These are phyloP conservation scores for Beta macrorhiza DNA, from an alignment of 179 eudicot genomes.

Conservation along the genomic window DNA sequence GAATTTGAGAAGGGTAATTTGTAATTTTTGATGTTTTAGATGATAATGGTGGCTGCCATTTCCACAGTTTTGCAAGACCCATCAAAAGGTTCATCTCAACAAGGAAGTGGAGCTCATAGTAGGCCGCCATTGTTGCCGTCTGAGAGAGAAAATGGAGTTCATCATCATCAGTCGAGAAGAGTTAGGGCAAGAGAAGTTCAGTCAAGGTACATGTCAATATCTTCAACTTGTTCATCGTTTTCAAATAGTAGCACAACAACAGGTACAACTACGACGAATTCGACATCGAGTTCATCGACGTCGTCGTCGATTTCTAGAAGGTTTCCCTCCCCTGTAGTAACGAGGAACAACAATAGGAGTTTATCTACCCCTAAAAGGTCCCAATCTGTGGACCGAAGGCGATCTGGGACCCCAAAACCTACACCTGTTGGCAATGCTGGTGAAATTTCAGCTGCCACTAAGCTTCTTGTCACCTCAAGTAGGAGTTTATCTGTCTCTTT, in stretches of 20 bases:
- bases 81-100: conserved; percentile 27
- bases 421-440: conserved; percentile 40
- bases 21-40: conserved; percentile 11
- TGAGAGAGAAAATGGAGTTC: conserved; percentile 58
- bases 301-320: conserved; percentile 57
- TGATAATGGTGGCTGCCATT: conserved; percentile 88
- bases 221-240: conserved; percentile 52
- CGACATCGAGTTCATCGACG: conserved; percentile 51
- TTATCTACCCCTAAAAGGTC: conserved; percentile 55
- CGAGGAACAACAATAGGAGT: conserved; percentile 36
- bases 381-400: conserved; percentile 71
- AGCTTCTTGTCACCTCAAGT: conserved; percentile 73
- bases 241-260: conserved; percentile 30
- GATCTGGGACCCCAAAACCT: conserved; percentile 47
- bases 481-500: conserved; percentile 92
- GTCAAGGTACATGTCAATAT: conserved; percentile 84
- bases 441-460: conserved; percentile 69
- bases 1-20: conserved; percentile 31
- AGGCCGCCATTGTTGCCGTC: conserved; percentile 80
- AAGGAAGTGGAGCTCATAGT: conserved; percentile 24
- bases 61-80: conserved; percentile 24
- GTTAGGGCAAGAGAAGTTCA: conserved; percentile 63
- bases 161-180: conserved; percentile 32
- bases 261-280: conserved; percentile 28
- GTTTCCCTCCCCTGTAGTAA: conserved; percentile 31